These are phyloP conservation scores for Camellia lanceoleosa DNA, from an alignment of 148 eudicot species.

Conservation along the genomic window DNA sequence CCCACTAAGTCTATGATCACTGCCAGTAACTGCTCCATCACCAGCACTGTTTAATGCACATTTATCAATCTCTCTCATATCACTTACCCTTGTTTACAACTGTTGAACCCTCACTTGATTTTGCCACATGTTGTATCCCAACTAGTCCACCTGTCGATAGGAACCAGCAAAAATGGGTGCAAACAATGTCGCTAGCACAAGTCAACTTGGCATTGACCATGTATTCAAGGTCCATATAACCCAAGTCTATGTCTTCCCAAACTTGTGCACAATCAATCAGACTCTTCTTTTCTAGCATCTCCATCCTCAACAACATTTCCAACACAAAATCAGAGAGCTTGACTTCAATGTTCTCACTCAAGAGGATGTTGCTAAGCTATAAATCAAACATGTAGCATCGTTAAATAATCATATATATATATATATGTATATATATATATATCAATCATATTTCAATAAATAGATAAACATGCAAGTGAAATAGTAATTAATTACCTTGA, in stretches of 20 bases:
- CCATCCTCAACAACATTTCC: conserved; percentile 43
- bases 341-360: conserved; percentile 34
- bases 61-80: no score
- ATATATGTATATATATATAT: no score
- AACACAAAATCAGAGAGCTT: conserved; percentile 52
- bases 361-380: conserved; percentile 43
- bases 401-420: no score
- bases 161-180: no score
- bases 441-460: neutral
- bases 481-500: conserved; percentile 22
- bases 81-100: no score
- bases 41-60: no score
- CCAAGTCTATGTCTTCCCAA: conserved; percentile 34
- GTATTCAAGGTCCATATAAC: conserved; percentile 53
- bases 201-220: conserved; percentile 47
- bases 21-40: no score
- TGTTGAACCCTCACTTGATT: no score
- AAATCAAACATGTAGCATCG: neutral
- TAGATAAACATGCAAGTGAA: no score
- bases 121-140: no score
- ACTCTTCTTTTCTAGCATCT: conserved; percentile 34
- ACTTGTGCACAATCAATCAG: conserved; percentile 30
- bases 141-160: no score
- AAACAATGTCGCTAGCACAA: conserved; percentile 38
- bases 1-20: no score